phyloP scores from a whole-genome alignment of 169 alveolate genomes.

The Cryptosporidium sp. region DNA sequence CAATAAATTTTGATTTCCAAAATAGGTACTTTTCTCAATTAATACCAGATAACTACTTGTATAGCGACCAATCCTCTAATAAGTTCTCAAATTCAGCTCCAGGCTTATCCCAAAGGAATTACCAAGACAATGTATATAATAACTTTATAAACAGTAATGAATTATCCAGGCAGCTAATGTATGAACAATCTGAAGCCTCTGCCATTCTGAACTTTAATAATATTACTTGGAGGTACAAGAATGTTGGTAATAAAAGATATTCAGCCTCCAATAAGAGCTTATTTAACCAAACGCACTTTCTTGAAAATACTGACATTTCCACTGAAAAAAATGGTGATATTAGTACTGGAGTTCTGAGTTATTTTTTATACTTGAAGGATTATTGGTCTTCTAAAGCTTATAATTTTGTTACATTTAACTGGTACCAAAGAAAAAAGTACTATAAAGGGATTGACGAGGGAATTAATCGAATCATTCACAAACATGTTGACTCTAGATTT shows the following conservation, averaged over 20 bases:
- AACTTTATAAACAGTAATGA: slow-evolving; percentile 29
- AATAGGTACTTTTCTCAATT: slow-evolving; percentile 24
- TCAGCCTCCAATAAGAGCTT: background rate
- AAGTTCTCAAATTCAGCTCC: background rate
- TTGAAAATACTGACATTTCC: background rate
- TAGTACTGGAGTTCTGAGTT: background rate
- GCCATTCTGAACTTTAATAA: slow-evolving; percentile 29
- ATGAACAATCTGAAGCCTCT: slow-evolving; percentile 34
- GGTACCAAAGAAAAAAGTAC: slow-evolving; percentile 28
- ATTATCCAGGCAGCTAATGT: slow-evolving; percentile 16
- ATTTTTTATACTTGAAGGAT: background rate
- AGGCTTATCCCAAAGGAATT: background rate
- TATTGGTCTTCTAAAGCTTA: background rate
- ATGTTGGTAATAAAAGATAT: background rate
- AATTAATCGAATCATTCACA: background rate
- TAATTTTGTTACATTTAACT: slow-evolving; percentile 27
- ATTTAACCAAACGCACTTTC: background rate
- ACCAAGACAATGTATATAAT: background rate
- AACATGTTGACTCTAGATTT: background rate
- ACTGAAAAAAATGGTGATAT: background rate
- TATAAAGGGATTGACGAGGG: slow-evolving; percentile 26
- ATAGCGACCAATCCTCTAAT: background rate
- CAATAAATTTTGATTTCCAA: slow-evolving; percentile 36
- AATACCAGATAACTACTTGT: background rate
- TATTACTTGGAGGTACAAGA: slow-evolving; percentile 30